Percentiles rank a stretch among this genome's conserved stretches.
Evolutionary conservation across 176 grass and related monocot species (phyloP).

Genomic region (Eleusine indica): DNA sequence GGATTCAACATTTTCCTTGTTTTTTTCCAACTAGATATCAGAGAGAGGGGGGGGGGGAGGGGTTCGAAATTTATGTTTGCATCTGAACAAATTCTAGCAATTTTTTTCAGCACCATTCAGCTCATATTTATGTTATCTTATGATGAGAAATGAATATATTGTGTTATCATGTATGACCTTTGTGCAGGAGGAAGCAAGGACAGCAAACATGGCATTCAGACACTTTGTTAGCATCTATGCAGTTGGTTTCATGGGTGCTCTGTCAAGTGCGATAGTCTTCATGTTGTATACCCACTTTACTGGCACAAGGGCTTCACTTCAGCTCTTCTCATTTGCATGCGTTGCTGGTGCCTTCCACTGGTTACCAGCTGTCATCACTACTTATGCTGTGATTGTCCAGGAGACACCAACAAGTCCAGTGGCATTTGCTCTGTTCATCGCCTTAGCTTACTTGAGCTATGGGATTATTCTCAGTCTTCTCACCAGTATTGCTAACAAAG

Average conservation of each 20-base stretch:
- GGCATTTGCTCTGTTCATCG: slow-evolving; percentile 43
- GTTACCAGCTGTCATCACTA: slow-evolving; percentile 54
- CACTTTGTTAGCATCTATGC: slow-evolving; percentile 69
- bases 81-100: neutral
- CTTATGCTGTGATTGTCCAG: slow-evolving; percentile 48
- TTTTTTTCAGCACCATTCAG: neutral
- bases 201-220: slow-evolving; percentile 36
- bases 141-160: neutral
- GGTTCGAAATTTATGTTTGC: neutral
- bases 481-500: slow-evolving; percentile 38
- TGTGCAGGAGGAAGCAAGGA: slow-evolving; percentile 48
- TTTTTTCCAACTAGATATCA: neutral
- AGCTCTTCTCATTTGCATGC: slow-evolving; percentile 59
- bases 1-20: neutral
- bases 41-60: neutral
- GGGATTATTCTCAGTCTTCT: slow-evolving; percentile 57
- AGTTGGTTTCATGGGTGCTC: slow-evolving; percentile 53
- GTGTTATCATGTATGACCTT: slow-evolving; percentile 29
- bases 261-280: slow-evolving; percentile 59
- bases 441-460: slow-evolving; percentile 58
- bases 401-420: slow-evolving; percentile 35
- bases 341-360: slow-evolving; percentile 73
- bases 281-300: slow-evolving; percentile 49
- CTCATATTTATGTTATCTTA: neutral
- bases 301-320: slow-evolving; percentile 33